Evolutionary conservation across 2,329 filamentous ascomycete genomes (phyloP), one percentile per base, ranked within the genome.

Genomic region (Tetracladium maxilliforme): DNA sequence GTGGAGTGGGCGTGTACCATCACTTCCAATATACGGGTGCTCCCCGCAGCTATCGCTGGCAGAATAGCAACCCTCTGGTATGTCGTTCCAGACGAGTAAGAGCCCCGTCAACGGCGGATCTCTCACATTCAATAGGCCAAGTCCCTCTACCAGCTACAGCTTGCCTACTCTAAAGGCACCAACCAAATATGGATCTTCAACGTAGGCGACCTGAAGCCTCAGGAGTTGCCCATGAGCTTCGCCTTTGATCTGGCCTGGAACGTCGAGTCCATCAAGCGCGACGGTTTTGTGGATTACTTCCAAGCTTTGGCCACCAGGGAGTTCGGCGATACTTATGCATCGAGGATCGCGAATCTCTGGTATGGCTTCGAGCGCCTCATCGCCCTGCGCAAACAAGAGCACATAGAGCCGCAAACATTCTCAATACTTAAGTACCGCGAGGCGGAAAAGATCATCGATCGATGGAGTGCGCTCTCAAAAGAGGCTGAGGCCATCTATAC

Each of bases 11-110:
- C 14, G 63, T 56, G 6, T 62, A 61, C 21, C 60, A 64, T 30
- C 67, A 73, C 33, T 64, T 71, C 20, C 64, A 73, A 33, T 73
- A 71, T 27, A 70, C 74, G 4, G 70, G 71, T 2, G 58, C 61
- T 20, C 67, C 70, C 4, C 54, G 69, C 9, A 59, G 61, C 40
- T 70, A 67, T 38, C 70, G 66, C 25, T 68, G 64, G 63, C 69
- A 71, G 33, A 72, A 75, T 36, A 71, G 63, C 4, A 69, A 70
- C 30, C 60, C 64, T 9, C 45, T 70, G 9, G 60, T 64, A 38
- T 4, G 40, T 14, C 8, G 54, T 56, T 11, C 21, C 11, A 10
- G 13, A 7, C 13, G 26, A 11, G 15, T 19, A 19, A 27, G 22
- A 12, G 14, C 8, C 16, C 26, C 12, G 18, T 11, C 21, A 11